phyloP scores from a whole-genome alignment of 441 rosid genomes.

The Erodium trifolium region DNA sequence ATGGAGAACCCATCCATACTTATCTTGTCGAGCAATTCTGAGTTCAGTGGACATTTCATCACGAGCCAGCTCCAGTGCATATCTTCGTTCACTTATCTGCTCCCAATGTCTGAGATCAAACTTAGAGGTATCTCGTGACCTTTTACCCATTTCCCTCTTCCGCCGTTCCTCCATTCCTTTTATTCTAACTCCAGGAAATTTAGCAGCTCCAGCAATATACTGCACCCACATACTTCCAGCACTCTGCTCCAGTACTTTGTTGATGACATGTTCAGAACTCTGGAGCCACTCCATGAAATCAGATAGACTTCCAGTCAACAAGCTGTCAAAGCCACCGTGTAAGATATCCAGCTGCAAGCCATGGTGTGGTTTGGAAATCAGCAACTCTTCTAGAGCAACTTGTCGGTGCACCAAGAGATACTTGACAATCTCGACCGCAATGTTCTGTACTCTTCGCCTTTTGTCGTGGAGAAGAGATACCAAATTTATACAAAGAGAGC shows the following conservation, averaged over 20 bases:
- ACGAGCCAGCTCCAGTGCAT: slow-evolving; percentile 90
- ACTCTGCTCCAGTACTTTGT: slow-evolving; percentile 92
- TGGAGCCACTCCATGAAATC: slow-evolving; percentile 84
- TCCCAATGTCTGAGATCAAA: slow-evolving; percentile 92
- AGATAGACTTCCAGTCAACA: slow-evolving; percentile 75
- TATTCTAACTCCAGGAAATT: slow-evolving; percentile 96
- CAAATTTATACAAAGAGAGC: slow-evolving; percentile 90
- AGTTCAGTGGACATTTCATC: slow-evolving; percentile 98
- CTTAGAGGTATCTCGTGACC: slow-evolving; percentile 74
- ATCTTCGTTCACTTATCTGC: slow-evolving; percentile 90
- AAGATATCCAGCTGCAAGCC: slow-evolving; percentile 75
- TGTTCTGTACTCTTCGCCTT: slow-evolving; percentile 71
- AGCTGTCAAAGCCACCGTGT: slow-evolving; percentile 92
- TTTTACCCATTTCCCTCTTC: slow-evolving; percentile 89
- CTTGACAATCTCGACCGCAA: slow-evolving; percentile 82
- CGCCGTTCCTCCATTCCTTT: slow-evolving; percentile 95
- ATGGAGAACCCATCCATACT: slow-evolving; percentile 99
- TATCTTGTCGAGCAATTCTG: slow-evolving; percentile 98
- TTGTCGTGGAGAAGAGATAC: slow-evolving; percentile 75
- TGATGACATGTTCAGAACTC: slow-evolving; percentile 66
- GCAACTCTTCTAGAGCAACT: slow-evolving; percentile 85
- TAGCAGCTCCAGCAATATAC: slow-evolving; percentile 88
- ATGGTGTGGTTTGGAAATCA: slow-evolving; percentile 82
- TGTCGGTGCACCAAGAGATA: slow-evolving; percentile 85
- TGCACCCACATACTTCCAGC: slow-evolving; percentile 99